These are phyloP conservation scores for Fusarium vanettenii DNA, from an alignment of 2,329 filamentous ascomycete species.

Conservation along the genomic window DNA sequence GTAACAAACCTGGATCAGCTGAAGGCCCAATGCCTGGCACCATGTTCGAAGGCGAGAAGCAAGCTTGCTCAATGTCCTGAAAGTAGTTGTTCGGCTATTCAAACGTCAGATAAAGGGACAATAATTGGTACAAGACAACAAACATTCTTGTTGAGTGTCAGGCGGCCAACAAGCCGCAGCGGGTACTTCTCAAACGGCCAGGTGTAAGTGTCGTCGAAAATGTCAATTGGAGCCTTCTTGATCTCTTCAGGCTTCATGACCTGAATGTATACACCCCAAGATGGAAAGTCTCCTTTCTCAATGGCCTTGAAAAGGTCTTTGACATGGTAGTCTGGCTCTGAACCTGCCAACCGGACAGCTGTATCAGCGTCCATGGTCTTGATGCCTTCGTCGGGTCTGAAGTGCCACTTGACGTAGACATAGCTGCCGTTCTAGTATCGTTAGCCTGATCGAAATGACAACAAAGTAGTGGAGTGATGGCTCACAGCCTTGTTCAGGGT, in stretches of 20 bases:
- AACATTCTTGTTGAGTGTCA: conserved; percentile 74
- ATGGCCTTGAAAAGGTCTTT: conserved; percentile 59
- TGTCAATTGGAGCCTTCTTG: conserved; percentile 69
- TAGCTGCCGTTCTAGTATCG: conserved; percentile 61
- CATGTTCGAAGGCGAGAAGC: conserved; percentile 73
- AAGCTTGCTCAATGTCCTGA: conserved; percentile 75
- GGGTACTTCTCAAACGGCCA: conserved; percentile 75
- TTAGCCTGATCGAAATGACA: neutral
- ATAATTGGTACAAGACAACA: rapidly evolving
- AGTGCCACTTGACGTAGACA: conserved; percentile 62
- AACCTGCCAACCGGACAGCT: conserved; percentile 48
- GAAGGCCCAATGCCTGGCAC: conserved; percentile 73
- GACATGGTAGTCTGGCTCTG: conserved; percentile 63
- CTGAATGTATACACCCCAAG: conserved; percentile 74
- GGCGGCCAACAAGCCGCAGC: conserved; percentile 68
- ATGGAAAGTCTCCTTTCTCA: conserved; percentile 68
- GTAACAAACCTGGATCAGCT: conserved; percentile 62
- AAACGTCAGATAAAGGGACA: rapidly evolving
- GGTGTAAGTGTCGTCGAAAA: conserved; percentile 77
- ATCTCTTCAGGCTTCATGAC: conserved; percentile 71
- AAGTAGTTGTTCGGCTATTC: conserved; percentile 69
- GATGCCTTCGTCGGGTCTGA: conserved; percentile 60
- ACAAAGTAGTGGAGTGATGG: rapidly evolving
- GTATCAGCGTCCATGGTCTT: conserved; percentile 57
- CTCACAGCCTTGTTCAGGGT: conserved; percentile 51